Percentiles rank a stretch among this genome's conserved stretches.
These are phyloP conservation scores for Calonectria henricotiae DNA, from an alignment of 2,329 filamentous ascomycete genomes.

Conservation along the genomic window DNA sequence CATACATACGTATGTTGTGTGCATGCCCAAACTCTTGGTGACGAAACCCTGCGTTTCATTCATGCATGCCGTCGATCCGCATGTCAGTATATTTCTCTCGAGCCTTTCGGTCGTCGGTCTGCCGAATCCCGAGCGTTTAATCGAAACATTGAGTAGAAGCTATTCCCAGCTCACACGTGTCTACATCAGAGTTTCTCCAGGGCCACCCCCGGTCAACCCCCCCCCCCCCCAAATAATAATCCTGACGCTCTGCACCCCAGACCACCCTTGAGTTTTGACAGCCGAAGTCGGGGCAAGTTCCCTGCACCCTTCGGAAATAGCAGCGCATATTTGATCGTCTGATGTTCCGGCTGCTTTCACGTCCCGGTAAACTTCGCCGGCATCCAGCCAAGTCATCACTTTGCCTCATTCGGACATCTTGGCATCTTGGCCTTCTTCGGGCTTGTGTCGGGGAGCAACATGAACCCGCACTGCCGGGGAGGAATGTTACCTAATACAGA, in stretches of 20 bases:
- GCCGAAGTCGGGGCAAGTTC: conserved; percentile 1
- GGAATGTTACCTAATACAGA: not conserved
- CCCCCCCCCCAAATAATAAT: too few species aligned
- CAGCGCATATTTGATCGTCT: conserved; percentile 6
- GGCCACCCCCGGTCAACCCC: not conserved
- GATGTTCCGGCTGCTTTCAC: conserved; percentile 3
- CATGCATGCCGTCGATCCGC: conserved; percentile 35
- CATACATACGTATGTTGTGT: not conserved
- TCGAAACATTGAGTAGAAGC: conserved; percentile 11
- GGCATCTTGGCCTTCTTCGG: not conserved
- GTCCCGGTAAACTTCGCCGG: not conserved
- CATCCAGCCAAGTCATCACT: not conserved
- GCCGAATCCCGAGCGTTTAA: conserved; percentile 1
- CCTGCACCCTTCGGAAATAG: conserved; percentile 1
- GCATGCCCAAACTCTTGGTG: not conserved
- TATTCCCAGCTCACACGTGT: conserved; percentile 18
- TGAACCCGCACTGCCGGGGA: not conserved
- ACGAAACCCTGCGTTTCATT: conserved; percentile 9
- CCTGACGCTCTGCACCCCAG: conserved; percentile 12
- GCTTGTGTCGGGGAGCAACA: not conserved
- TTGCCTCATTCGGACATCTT: not conserved
- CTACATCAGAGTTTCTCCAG: conserved; percentile 5
- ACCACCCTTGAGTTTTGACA: not conserved
- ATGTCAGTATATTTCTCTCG: not conserved
- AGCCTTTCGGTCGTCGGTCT: not conserved